Conservation (phyloP, 2,329 filamentous ascomycete genomes). For the Verticillium dahliae region DNA sequence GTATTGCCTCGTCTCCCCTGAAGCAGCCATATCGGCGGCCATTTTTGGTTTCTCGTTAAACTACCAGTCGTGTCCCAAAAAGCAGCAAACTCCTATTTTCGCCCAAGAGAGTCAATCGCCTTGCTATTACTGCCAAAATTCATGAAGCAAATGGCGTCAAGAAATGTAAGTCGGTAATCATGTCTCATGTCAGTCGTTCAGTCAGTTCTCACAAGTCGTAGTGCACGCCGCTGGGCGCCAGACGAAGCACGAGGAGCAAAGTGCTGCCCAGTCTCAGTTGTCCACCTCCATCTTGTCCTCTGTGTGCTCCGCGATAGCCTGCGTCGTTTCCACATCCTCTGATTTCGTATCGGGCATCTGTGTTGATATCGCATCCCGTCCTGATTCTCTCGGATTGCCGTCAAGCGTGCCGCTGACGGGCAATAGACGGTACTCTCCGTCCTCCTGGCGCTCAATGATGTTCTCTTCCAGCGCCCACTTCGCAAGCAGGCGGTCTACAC, state of each 20-base stretch:
- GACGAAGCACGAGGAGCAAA: background rate
- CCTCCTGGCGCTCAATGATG: slow-evolving; percentile 53
- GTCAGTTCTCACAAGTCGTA: background rate
- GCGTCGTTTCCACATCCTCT: slow-evolving; percentile 3
- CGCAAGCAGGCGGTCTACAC: slow-evolving; percentile 50
- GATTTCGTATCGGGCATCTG: slow-evolving; percentile 10
- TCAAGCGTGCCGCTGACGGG: slow-evolving; percentile 28
- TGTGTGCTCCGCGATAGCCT: background rate
- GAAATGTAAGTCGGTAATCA: background rate
- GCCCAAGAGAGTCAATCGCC: background rate
- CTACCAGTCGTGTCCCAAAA: background rate
- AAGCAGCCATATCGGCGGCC: background rate
- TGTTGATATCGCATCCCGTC: slow-evolving; percentile 5
- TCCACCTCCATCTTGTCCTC: slow-evolving; percentile 11
- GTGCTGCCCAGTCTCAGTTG: background rate
- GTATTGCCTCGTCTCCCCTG: background rate
- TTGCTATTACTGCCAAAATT: background rate
- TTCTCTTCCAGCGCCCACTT: slow-evolving; percentile 58
- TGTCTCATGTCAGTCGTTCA: background rate
- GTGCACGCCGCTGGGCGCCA: background rate
- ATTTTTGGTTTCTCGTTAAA: background rate
- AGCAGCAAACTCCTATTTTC: background rate
- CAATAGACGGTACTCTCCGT: slow-evolving; percentile 51
- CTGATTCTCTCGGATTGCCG: slow-evolving; percentile 3
- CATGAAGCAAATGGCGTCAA: background rate